These are phyloP conservation scores for Astragalus glycyphyllos DNA, from an alignment of 306 rosid genomes.

Conservation along the genomic window DNA sequence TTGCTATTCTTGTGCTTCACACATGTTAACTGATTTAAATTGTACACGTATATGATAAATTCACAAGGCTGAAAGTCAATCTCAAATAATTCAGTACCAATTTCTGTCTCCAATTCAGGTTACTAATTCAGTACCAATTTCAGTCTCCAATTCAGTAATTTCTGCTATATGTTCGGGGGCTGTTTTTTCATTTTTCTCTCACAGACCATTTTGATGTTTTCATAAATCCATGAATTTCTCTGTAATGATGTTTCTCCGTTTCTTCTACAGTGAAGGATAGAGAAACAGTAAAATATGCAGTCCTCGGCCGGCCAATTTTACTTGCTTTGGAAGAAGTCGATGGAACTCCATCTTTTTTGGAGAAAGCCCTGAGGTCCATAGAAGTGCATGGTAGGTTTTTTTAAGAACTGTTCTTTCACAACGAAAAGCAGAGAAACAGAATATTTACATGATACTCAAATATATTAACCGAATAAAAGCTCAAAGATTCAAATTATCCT, in stretches of 20 bases:
- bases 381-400: slow-evolving; percentile 78
- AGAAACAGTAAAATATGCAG: slow-evolving; percentile 61
- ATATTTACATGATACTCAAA: too few relatives aligned
- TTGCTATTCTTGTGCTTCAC: slow-evolving; percentile 51
- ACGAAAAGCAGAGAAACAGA: too few relatives aligned
- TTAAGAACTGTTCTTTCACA: neutral
- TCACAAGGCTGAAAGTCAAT: slow-evolving; percentile 7
- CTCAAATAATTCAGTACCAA: neutral
- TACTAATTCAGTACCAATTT: neutral
- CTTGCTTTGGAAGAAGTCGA: slow-evolving; percentile 95
- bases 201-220: neutral
- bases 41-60: neutral
- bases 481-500: too few relatives aligned
- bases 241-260: slow-evolving; percentile 41
- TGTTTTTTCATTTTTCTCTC: neutral
- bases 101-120: neutral
- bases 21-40: slow-evolving; percentile 34
- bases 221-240: slow-evolving; percentile 4
- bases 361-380: slow-evolving; percentile 86
- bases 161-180: neutral
- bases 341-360: slow-evolving; percentile 95
- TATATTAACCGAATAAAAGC: too few relatives aligned
- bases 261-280: slow-evolving; percentile 64
- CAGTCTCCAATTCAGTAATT: neutral
- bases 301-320: slow-evolving; percentile 84